phyloP scores from a whole-genome alignment of 2,329 filamentous ascomycete species.

The Microthyrium microscopicum region DNA sequence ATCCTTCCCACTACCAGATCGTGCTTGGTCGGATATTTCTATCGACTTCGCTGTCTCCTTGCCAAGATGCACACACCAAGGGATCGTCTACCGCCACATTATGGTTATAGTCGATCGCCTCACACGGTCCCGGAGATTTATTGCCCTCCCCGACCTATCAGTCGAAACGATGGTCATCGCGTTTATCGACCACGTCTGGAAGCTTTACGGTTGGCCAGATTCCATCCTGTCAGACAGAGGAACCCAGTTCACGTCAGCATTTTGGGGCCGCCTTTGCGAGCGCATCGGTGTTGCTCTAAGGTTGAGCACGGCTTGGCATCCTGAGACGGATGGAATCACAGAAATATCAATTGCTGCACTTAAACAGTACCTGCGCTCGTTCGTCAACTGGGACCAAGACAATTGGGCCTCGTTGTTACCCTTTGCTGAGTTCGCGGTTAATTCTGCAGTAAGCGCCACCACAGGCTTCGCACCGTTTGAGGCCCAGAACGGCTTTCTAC shows the following conservation, averaged over 20 bases:
- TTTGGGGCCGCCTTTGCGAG: slow-evolving; percentile 6
- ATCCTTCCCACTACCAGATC: slow-evolving; percentile 5
- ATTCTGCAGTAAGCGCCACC: neutral
- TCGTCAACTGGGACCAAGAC: neutral
- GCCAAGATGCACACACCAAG: neutral
- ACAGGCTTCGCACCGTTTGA: neutral
- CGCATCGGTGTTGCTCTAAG: neutral
- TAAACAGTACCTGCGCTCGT: slow-evolving; percentile 7
- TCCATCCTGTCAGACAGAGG: too few relatives aligned
- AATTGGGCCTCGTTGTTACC: neutral
- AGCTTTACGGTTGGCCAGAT: too few relatives aligned
- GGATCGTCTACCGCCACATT: slow-evolving; percentile 9
- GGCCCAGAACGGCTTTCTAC: neutral
- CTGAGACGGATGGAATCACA: slow-evolving; percentile 9
- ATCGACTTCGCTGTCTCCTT: slow-evolving; percentile 10
- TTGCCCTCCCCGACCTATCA: too few relatives aligned
- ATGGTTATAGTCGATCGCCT: slow-evolving; percentile 13
- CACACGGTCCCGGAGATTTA: too few relatives aligned
- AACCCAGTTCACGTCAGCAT: slow-evolving; percentile 5
- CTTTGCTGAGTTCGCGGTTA: neutral
- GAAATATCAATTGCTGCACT: slow-evolving; percentile 7
- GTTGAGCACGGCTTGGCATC: slow-evolving; percentile 6
- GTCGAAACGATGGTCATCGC: slow-evolving; percentile 9
- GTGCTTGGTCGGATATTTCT: slow-evolving; percentile 8
- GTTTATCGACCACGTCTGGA: slow-evolving; percentile 6